Evolutionary conservation across 345 rosid species (phyloP).

Genomic region (Eucalyptus dawsonii): DNA sequence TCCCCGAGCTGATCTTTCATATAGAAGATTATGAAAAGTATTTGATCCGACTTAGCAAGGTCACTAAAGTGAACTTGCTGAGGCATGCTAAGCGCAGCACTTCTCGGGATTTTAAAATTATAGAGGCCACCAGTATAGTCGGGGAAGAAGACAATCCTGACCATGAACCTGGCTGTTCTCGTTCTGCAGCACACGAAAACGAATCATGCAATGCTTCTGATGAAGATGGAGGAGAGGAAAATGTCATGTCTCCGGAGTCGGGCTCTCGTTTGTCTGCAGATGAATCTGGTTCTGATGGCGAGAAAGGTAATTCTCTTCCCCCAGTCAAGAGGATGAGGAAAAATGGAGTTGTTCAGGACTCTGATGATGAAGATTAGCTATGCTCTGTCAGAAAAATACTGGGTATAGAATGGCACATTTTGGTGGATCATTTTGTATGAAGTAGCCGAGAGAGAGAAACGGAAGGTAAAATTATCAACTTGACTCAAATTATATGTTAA

Average conservation of each 20-base stretch:
- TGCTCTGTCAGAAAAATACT: not conserved
- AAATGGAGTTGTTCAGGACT: constrained; percentile 36
- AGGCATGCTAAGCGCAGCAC: constrained; percentile 85
- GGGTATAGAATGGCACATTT: not conserved
- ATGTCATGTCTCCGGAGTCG: constrained; percentile 1
- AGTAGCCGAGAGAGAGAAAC: not conserved
- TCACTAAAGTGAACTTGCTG: constrained; percentile 54
- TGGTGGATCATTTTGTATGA: not conserved
- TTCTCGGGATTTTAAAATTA: constrained; percentile 64
- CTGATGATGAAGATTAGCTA: constrained; percentile 29
- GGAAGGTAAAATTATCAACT: not conserved
- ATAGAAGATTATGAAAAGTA: constrained; percentile 75
- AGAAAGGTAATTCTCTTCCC: constrained; percentile 10
- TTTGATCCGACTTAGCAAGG: constrained; percentile 70
- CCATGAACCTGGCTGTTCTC: not conserved
- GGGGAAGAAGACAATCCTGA: not conserved
- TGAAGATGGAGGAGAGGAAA: constrained; percentile 12
- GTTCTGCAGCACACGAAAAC: not conserved
- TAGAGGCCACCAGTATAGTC: constrained; percentile 13
- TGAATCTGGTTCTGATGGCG: constrained; percentile 22
- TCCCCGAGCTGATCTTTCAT: constrained; percentile 75
- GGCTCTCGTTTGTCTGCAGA: constrained; percentile 7
- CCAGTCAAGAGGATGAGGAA: constrained; percentile 24
- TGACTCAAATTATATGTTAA: not conserved
- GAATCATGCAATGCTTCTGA: not conserved